These are phyloP conservation scores for Trametes cinnabarina DNA, from an alignment of 768 basidiomycete genomes.

Conservation along the genomic window DNA sequence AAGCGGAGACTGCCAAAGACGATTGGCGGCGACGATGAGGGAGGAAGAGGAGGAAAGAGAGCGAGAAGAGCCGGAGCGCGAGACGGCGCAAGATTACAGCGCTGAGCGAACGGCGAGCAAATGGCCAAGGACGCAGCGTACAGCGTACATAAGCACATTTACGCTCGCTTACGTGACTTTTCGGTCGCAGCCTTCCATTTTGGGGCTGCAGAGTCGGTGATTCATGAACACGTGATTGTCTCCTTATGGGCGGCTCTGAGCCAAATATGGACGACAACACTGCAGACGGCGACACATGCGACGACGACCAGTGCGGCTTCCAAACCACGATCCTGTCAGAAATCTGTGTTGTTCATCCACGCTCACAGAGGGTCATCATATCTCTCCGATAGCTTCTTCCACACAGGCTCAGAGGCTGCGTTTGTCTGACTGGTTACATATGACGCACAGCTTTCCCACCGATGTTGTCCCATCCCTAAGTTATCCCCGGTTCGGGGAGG, in stretches of 20 bases:
- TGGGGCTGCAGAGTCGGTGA: not conserved
- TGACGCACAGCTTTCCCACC: not conserved
- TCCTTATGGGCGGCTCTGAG: not conserved
- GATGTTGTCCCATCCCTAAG: not conserved
- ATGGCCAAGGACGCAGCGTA: too few species aligned
- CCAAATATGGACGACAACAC: not conserved
- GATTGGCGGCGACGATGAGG: constrained; percentile 4
- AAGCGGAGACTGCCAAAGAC: not conserved
- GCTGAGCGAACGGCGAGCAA: not conserved
- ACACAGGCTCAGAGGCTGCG: not conserved
- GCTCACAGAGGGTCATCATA: too few species aligned
- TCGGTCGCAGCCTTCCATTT: constrained; percentile 3
- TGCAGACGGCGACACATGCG: not conserved
- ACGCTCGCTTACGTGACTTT: constrained; percentile 19
- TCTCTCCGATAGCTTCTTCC: not conserved
- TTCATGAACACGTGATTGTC: not conserved
- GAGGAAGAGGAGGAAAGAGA: not conserved
- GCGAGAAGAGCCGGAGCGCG: not conserved
- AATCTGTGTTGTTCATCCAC: too few species aligned
- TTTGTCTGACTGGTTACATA: not conserved
- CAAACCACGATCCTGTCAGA: too few species aligned
- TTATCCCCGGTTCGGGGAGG: constrained; percentile 5
- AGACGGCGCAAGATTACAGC: not conserved
- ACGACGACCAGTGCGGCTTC: not conserved
- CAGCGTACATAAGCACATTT: constrained; percentile 14